Evolutionary conservation across 495 filamentous ascomycete species (phyloP), one percentile per base, ranked within the genome.

Genomic region (Trichoderma asperelloides): DNA sequence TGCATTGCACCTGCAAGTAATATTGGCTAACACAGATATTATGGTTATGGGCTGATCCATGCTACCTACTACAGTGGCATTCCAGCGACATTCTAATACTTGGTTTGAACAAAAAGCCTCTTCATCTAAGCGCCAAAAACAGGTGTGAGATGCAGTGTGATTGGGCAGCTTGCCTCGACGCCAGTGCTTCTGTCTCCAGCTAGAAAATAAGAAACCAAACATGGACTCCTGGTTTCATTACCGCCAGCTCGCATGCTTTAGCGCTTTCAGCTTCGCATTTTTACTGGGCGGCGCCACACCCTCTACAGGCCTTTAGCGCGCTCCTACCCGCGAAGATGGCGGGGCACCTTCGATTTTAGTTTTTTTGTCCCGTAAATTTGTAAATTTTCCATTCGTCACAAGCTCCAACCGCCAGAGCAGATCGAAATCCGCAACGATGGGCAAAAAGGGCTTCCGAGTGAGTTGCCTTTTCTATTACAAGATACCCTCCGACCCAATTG

Each of bases 371-470:
- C 25, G 18, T 12, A 4, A 63, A 21, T 27, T 33, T 64, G 62
- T 39, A 64, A 64, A 64, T 21, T 41, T 64, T 64, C 33, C 33
- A 39, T n/a, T 16, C 62, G 40, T 40, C 33, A 12, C 33, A 21
- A 64, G 21, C 33, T n/a, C 28, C 33, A n/a, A 43, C 11, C 40
- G 13, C 33, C 16, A 39, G 40, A n/a, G 23, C 33, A 64, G 40
- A 4, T 25, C 18, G 18, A 41, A 40, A 37, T 37, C 25, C 62
- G 40, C 33, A 23, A 41, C 33, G 28, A 64, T 64, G 62, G 62
- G 62, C 62, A 64, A 27, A 18, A 64, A 64, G 62, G 23, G 23
- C 62, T 64, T 64, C 8, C 41, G 62, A 43, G 62, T 64, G 28
- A 40, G 62, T 41, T 4, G n/a, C 16, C 15, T 37, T 37, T 37